phyloP scores from a whole-genome alignment of 305 asterid species.

The Solanum chacoense region DNA sequence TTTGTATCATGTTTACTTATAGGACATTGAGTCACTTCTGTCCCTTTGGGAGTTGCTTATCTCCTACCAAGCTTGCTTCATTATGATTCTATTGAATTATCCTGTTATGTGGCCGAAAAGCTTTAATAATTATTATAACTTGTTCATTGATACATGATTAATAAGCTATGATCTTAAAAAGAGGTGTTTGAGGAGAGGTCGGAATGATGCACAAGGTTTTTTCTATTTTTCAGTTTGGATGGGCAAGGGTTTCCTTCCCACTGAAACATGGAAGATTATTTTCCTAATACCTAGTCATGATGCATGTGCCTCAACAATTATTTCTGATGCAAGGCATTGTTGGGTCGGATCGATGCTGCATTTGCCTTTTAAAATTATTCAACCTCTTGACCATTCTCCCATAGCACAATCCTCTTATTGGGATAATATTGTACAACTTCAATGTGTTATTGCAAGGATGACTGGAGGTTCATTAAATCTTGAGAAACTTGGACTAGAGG shows the following conservation, averaged over 20 bases:
- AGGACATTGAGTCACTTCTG: not conserved
- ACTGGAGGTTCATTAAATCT: no score
- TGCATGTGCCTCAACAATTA: not conserved
- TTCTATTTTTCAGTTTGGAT: not conserved
- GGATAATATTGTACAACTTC: no score
- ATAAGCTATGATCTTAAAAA: not conserved
- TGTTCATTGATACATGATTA: not conserved
- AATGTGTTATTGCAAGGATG: no score
- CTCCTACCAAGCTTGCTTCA: not conserved
- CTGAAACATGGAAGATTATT: not conserved
- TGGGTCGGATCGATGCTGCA: not conserved
- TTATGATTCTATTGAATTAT: not conserved
- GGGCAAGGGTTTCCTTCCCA: not conserved
- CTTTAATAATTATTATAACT: not conserved
- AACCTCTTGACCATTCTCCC: no score
- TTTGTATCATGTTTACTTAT: not conserved
- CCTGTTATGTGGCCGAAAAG: not conserved
- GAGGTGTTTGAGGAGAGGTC: not conserved
- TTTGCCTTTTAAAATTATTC: no score
- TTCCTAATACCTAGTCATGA: not conserved
- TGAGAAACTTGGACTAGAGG: no score
- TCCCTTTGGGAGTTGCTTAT: not conserved
- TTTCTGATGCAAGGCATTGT: not conserved
- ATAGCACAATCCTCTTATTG: no score
- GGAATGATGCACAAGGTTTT: not conserved